Evolutionary conservation across 2,329 filamentous ascomycete species (phyloP).

Genomic region (Graphium sp.): DNA sequence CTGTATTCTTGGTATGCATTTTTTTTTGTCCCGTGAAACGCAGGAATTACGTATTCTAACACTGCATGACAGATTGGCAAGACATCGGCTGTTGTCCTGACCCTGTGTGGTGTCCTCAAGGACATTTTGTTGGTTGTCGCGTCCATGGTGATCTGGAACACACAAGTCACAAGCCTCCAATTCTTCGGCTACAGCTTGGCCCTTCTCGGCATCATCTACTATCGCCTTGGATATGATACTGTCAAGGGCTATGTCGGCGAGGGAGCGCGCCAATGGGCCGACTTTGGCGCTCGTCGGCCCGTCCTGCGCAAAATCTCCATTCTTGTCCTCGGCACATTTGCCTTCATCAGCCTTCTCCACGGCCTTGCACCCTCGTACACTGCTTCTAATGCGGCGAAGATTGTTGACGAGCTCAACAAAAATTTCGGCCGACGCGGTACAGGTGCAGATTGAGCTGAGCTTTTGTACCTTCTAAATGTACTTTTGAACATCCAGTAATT

Average conservation of each 20-base stretch:
- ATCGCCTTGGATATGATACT: constrained; percentile 61
- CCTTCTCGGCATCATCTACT: constrained; percentile 61
- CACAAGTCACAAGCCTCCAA: constrained; percentile 57
- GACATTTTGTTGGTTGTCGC: constrained; percentile 69
- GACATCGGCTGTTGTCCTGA: constrained; percentile 73
- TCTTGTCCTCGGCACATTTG: too few relatives aligned
- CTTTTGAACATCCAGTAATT: too few relatives aligned
- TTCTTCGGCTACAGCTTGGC: constrained; percentile 75
- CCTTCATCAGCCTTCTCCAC: too few relatives aligned
- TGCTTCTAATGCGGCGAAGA: too few relatives aligned
- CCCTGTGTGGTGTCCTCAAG: constrained; percentile 75
- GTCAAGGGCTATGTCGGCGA: constrained; percentile 56
- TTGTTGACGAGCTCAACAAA: too few relatives aligned
- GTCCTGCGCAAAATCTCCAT: constrained; percentile 52
- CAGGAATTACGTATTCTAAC: too few relatives aligned
- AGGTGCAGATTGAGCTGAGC: too few relatives aligned
- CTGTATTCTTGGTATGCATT: constrained; percentile 62
- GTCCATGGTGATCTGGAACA: constrained; percentile 70
- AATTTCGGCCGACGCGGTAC: too few relatives aligned
- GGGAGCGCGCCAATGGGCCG: constrained; percentile 54
- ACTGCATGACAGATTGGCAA: constrained; percentile 64
- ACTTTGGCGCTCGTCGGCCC: constrained; percentile 54
- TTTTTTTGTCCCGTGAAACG: background rate
- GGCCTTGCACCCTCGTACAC: too few relatives aligned
- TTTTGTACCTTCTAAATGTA: too few relatives aligned